phyloP scores from a whole-genome alignment of 2,329 filamentous ascomycete genomes.

The Stagonosporopsis cucurbitacearum region DNA sequence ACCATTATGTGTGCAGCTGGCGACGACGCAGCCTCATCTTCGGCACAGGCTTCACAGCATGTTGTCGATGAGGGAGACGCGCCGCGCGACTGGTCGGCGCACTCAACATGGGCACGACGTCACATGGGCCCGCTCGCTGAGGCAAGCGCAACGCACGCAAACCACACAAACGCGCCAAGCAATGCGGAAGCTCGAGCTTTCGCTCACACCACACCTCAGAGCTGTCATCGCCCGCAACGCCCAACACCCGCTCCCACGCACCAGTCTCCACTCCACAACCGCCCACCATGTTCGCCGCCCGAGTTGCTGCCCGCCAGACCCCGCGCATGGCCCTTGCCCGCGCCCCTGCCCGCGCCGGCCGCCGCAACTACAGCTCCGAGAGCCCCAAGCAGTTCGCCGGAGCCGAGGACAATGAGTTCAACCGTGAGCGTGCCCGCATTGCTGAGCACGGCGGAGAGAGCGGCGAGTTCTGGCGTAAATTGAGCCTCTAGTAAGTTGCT shows the following conservation, averaged over 20 bases:
- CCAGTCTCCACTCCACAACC: constrained; percentile 38
- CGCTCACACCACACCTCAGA: constrained; percentile 29
- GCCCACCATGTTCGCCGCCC: constrained; percentile 45
- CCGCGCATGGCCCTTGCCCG: constrained; percentile 66
- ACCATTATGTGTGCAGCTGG: constrained; percentile 62
- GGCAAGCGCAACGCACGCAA: constrained; percentile 16
- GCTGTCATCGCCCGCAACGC: constrained; percentile 26
- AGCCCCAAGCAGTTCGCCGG: constrained; percentile 63
- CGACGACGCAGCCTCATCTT: constrained; percentile 19
- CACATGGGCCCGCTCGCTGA: constrained; percentile 20
- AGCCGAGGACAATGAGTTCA: constrained; percentile 84
- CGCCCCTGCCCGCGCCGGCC: constrained; percentile 67
- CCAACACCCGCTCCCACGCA: constrained; percentile 16
- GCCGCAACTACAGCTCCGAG: constrained; percentile 72
- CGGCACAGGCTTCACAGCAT: constrained; percentile 5
- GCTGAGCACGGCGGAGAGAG: constrained; percentile 88
- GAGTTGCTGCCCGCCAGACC: constrained; percentile 49
- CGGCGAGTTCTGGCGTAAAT: constrained; percentile 92
- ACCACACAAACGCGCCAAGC: constrained; percentile 36
- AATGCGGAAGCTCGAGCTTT: constrained; percentile 19
- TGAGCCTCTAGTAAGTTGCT: constrained; percentile 86
- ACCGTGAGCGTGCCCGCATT: constrained; percentile 87
- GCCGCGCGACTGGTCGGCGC: constrained; percentile 20
- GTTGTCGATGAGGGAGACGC: constrained; percentile 18
- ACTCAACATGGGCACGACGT: constrained; percentile 29